These are phyloP conservation scores for Globisporangium acanthophoron DNA, from an alignment of 352 stramenopile species.

Conservation along the genomic window DNA sequence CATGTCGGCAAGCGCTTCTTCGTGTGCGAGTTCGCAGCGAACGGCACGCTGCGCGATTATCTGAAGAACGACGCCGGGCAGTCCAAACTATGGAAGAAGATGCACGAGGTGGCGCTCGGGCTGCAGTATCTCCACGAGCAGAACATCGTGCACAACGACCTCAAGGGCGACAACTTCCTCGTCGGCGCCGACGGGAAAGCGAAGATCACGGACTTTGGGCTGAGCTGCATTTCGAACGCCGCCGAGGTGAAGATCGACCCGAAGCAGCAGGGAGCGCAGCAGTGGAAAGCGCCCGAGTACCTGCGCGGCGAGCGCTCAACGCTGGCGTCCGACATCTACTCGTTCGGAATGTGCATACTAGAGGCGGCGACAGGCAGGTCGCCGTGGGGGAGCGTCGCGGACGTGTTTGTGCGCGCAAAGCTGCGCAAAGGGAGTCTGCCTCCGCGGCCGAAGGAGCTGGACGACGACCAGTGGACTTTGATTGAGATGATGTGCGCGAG, in stretches of 20 bases:
- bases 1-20: conserved; percentile 8
- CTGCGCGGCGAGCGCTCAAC: conserved; percentile 7
- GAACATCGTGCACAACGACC: conserved; percentile 13
- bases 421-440: conserved; percentile 19
- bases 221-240: conserved; percentile 5
- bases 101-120: conserved; percentile 19
- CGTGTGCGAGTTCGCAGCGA: conserved; percentile 6
- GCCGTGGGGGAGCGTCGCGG: conserved; percentile 19
- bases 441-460: conserved; percentile 18
- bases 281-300: conserved; percentile 27
- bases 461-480: conserved; percentile 23
- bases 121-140: conserved; percentile 18
- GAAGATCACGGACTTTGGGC: conserved; percentile 23
- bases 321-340: conserved; percentile 34
- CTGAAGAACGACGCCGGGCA: too few species aligned
- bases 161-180: conserved; percentile 23
- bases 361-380: conserved; percentile 20
- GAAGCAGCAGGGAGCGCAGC: conserved; percentile 1
- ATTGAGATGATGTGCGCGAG: conserved; percentile 16
- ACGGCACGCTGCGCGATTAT: too few species aligned
- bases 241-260: not conserved
- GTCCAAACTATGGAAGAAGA: conserved; percentile 17
- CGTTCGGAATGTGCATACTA: conserved; percentile 31
- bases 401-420: conserved; percentile 12
- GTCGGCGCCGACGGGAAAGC: conserved; percentile 6